These are phyloP conservation scores for Penicillium sp. DNA, from an alignment of 2,329 filamentous ascomycete genomes.

Conservation along the genomic window DNA sequence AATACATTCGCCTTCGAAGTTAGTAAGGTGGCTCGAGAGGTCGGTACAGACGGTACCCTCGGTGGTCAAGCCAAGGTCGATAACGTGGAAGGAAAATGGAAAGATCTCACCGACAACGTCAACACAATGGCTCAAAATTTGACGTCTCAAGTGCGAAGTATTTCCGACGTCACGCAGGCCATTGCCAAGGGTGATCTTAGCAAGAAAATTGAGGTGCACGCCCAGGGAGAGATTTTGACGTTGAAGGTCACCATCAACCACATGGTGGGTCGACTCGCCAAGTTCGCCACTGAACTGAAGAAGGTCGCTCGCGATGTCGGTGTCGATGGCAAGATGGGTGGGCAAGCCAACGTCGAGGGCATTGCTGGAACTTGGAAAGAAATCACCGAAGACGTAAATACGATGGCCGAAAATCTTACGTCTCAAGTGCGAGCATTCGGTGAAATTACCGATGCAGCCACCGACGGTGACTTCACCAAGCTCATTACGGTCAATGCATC, in stretches of 20 bases:
- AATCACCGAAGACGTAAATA: slow-evolving; percentile 95
- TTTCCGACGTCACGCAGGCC: slow-evolving; percentile 89
- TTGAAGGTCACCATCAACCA: slow-evolving; percentile 97
- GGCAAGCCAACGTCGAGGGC: slow-evolving; percentile 89
- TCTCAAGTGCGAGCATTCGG: slow-evolving; percentile 97
- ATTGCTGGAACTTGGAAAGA: slow-evolving; percentile 96
- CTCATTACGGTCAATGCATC: slow-evolving; percentile 95
- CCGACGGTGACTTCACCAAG: slow-evolving; percentile 95
- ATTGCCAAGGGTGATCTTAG: slow-evolving; percentile 96
- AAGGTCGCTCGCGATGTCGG: slow-evolving; percentile 94
- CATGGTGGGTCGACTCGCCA: slow-evolving; percentile 94
- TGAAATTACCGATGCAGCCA: slow-evolving; percentile 96
- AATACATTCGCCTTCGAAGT: slow-evolving; percentile 65
- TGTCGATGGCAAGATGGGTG: slow-evolving; percentile 97
- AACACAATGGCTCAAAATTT: slow-evolving; percentile 67
- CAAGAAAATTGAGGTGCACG: slow-evolving; percentile 91
- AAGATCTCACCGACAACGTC: slow-evolving; percentile 65
- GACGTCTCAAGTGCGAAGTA: slow-evolving; percentile 73
- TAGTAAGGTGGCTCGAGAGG: slow-evolving; percentile 64
- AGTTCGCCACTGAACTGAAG: slow-evolving; percentile 95
- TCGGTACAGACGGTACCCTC: slow-evolving; percentile 63
- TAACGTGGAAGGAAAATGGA: slow-evolving; percentile 66
- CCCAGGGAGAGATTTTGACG: slow-evolving; percentile 89
- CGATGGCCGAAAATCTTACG: slow-evolving; percentile 82
- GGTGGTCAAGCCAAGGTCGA: slow-evolving; percentile 63